phyloP scores from a whole-genome alignment of 169 alveolate species.

The Haemoproteus tartakovskyi region DNA sequence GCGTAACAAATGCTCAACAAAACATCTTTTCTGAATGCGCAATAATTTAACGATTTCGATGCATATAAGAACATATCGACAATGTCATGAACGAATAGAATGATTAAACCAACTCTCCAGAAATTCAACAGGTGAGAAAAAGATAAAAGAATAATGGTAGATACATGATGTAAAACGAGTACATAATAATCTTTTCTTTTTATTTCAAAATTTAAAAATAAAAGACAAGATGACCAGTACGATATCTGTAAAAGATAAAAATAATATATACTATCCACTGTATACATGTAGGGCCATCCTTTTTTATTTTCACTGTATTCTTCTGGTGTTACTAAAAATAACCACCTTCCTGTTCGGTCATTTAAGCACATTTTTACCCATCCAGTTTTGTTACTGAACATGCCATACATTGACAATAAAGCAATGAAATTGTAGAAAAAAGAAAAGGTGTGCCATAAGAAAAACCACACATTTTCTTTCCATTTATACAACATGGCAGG shows the following conservation, averaged over 20 bases:
- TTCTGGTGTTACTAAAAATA: slow-evolving; percentile 60
- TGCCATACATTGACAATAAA: slow-evolving; percentile 46
- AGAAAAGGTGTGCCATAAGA: slow-evolving; percentile 52
- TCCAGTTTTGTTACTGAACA: slow-evolving; percentile 24
- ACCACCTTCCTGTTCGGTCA: slow-evolving; percentile 60
- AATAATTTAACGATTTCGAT: slow-evolving; percentile 67
- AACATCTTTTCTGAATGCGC: slow-evolving; percentile 3
- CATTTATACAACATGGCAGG: slow-evolving; percentile 43
- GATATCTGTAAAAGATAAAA: slow-evolving; percentile 29
- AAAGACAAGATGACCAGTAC: slow-evolving; percentile 58
- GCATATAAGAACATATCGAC: slow-evolving; percentile 72
- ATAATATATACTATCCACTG: slow-evolving; percentile 33
- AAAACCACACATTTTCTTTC: slow-evolving; percentile 66
- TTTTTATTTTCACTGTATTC: slow-evolving; percentile 59
- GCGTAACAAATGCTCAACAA: slow-evolving; percentile 7
- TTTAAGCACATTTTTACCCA: slow-evolving; percentile 56
- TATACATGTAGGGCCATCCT: slow-evolving; percentile 66
- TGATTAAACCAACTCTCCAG: slow-evolving; percentile 51
- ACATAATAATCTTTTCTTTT: slow-evolving; percentile 61
- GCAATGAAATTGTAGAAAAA: slow-evolving; percentile 18
- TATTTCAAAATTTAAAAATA: slow-evolving; percentile 60
- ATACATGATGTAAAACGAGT: slow-evolving; percentile 29
- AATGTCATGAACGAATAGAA: slow-evolving; percentile 74
- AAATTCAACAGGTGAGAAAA: slow-evolving; percentile 45
- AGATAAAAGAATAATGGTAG: slow-evolving; percentile 17